Conservation (phyloP, 805 yeast genomes). For the Suhomyces canberraensis region DNA sequence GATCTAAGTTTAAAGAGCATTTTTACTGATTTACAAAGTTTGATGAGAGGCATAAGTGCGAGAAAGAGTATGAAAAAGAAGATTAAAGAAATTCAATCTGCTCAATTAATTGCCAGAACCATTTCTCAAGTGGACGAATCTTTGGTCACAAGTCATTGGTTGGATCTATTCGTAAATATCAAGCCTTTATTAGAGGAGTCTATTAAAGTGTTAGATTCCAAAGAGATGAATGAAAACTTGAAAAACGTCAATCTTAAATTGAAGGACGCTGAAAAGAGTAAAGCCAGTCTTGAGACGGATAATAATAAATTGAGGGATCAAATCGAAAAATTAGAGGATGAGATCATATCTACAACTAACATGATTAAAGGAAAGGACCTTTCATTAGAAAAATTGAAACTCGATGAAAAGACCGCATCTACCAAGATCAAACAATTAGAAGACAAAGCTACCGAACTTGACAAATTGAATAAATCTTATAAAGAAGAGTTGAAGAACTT, state of each 20-base stretch:
- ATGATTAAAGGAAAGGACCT: constrained; percentile 46
- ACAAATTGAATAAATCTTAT: constrained; percentile 29
- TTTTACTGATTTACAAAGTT: constrained; percentile 60
- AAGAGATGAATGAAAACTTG: constrained; percentile 55
- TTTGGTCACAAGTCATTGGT: constrained; percentile 66
- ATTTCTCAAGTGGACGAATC: constrained; percentile 51
- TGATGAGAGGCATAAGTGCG: constrained; percentile 59
- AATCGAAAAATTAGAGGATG: constrained; percentile 31
- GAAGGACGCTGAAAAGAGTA: constrained; percentile 33
- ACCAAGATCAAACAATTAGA: constrained; percentile 27
- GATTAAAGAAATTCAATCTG: constrained; percentile 64
- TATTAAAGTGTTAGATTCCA: constrained; percentile 55
- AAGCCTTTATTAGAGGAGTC: constrained; percentile 74
- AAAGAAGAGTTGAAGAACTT: constrained; percentile 30
- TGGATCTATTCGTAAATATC: constrained; percentile 61
- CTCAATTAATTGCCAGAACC: constrained; percentile 63
- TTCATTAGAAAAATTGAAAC: constrained; percentile 41
- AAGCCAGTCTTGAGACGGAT: constrained; percentile 28
- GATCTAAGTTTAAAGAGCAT: constrained; percentile 58
- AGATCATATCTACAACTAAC: constrained; percentile 23
- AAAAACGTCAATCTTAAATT: constrained; percentile 45
- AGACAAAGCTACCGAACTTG: constrained; percentile 27
- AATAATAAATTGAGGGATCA: constrained; percentile 39
- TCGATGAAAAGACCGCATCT: constrained; percentile 32
- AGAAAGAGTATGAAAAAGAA: constrained; percentile 47